A percentile compares a stretch with the other conserved stretches of the same genome.
phyloP scores from a whole-genome alignment of 257 asterid genomes.

The Solanum clarkiae region DNA sequence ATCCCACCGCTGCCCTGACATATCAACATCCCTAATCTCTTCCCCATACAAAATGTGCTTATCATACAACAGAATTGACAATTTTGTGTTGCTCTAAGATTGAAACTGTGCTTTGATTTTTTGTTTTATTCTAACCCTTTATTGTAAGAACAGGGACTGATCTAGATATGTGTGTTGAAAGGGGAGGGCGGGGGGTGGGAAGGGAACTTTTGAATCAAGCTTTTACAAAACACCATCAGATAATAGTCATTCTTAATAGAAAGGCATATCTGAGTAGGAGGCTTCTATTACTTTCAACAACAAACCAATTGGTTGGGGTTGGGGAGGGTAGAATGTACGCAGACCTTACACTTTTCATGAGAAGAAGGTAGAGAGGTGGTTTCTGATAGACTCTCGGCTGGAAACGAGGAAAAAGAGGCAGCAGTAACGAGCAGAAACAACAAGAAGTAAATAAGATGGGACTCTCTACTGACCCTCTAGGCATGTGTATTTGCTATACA shows the following conservation, averaged over 20 bases:
- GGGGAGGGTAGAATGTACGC: not conserved
- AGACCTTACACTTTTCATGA: not conserved
- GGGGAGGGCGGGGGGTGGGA: not conserved
- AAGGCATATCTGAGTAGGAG: not conserved
- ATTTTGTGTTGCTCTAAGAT: not conserved
- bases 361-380: not conserved
- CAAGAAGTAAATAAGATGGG: not conserved
- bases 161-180: not conserved
- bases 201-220: not conserved
- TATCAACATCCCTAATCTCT: not conserved
- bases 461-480: not conserved
- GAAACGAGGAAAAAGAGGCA: not conserved
- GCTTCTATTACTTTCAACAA: not conserved
- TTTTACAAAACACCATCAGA: not conserved
- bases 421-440: not conserved
- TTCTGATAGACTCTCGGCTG: not conserved
- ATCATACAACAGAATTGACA: not conserved
- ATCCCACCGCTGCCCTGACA: not conserved
- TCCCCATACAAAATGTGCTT: not conserved
- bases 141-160: not conserved
- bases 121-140: not conserved
- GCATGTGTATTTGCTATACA: not conserved
- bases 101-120: not conserved
- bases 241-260: not conserved
- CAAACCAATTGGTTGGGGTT: not conserved